Base-by-base conservation (phyloP, 345 rosid genomes). In the Cardiospermum halicacabum region DNA sequence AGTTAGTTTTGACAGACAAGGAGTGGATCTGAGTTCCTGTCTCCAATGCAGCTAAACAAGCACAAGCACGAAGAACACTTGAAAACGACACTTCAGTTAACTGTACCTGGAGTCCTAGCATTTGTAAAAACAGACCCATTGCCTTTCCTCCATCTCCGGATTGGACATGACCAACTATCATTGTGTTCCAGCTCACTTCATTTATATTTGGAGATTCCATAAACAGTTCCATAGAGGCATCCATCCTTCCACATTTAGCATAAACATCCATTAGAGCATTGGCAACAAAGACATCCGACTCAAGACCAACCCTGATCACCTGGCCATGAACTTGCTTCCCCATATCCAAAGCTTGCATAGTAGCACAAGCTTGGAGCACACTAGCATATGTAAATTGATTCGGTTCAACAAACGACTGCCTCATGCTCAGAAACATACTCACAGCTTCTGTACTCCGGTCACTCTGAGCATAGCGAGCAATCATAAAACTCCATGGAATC, bases 401-500 rank as follows among this genome's bases (percentile, higher is more conserved):
- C 69, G 97, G 96, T 26, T 50, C 57, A 72, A 87, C 80, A 8
- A 70, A 78, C 62, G 80, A 74, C 65, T 16, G 77, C 64, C 89
- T 82, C 99, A 94, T 91, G 69, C 50, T 78, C 10, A 64, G 56
- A 73, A 91, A 94, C 67, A 94, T 68, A 62, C 78, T 78, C 58
- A 84, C 36, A 1, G 96, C 96, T 66, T 79, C 77, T 55, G 42
- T 16, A 72, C 86, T 84, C 49, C 58, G 77, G 11, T 69, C 73
- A 65, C 68, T 82, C 73, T 87, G 95, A 57, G 96, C 82, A 75
- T 80, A 77, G 30, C 95, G 73, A 18, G 91, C 77, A 71, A 91
- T 87, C 97, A 94, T 85, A 72, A 88, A 89, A 73, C 97, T 94
- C 96, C 99, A 94, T 47, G 85, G 83, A 64, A 89, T 69, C 51